Evolutionary conservation across 2,329 filamentous ascomycete species (phyloP).

Genomic region (Ophiostoma piceae): DNA sequence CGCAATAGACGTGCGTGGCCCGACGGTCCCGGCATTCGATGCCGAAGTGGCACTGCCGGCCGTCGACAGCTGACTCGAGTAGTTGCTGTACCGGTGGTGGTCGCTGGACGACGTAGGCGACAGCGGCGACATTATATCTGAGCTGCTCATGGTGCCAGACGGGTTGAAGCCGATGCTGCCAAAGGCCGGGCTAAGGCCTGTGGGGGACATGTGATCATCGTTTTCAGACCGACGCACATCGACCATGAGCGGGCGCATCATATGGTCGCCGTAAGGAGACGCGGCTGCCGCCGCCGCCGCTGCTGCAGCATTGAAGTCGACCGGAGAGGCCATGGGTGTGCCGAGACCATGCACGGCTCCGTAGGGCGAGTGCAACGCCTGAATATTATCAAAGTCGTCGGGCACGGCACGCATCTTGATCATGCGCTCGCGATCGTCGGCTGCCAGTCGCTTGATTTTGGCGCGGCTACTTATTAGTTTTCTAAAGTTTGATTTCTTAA

Average conservation of each 20-base stretch:
- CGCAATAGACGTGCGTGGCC: neutral
- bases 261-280: neutral
- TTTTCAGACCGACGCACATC: neutral
- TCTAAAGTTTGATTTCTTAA: neutral
- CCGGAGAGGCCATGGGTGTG: constrained; percentile 44
- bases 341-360: constrained; percentile 54
- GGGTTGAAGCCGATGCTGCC: constrained; percentile 61
- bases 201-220: constrained; percentile 48
- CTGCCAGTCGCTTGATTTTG: constrained; percentile 66
- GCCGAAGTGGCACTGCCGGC: constrained; percentile 28
- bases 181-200: constrained; percentile 62
- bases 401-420: constrained; percentile 67
- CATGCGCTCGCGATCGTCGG: constrained; percentile 65
- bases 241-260: neutral
- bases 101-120: constrained; percentile 44
- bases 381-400: constrained; percentile 65
- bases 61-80: constrained; percentile 35
- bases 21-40: constrained; percentile 38
- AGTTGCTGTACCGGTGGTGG: constrained; percentile 42
- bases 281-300: constrained; percentile 25
- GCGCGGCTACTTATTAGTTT: constrained; percentile 44
- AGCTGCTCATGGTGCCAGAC: constrained; percentile 41
- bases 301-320: constrained; percentile 34
- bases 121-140: constrained; percentile 54
- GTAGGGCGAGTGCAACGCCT: constrained; percentile 63